These are phyloP conservation scores for Calvatia gigantea DNA, from an alignment of 768 basidiomycete genomes.

Conservation along the genomic window DNA sequence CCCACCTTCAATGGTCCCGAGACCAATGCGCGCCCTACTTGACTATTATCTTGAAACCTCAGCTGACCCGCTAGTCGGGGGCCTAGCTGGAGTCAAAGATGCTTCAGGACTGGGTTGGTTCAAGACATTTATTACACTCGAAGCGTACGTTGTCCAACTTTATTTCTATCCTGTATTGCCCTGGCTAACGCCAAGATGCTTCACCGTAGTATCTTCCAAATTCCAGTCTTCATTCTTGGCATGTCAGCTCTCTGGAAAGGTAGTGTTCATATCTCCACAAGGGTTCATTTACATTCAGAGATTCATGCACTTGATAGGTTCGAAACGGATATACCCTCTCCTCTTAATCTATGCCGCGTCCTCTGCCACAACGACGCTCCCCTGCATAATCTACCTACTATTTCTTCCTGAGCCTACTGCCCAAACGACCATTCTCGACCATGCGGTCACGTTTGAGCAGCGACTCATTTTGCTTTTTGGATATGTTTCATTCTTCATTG, in stretches of 20 bases:
- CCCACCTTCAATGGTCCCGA: constrained; percentile 48
- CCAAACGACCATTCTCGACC: constrained; percentile 20
- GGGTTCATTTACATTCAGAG: too few species aligned
- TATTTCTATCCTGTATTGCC: neutral
- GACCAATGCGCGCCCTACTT: constrained; percentile 38
- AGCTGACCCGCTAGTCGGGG: constrained; percentile 64
- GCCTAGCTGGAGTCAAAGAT: constrained; percentile 40
- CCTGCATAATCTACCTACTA: constrained; percentile 64
- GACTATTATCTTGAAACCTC: constrained; percentile 53
- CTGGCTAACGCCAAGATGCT: neutral
- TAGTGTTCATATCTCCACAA: constrained; percentile 18
- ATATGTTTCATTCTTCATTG: constrained; percentile 73
- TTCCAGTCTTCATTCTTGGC: constrained; percentile 77
- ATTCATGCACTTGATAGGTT: too few species aligned
- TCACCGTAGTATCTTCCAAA: constrained; percentile 54
- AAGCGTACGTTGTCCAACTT: constrained; percentile 42
- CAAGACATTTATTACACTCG: constrained; percentile 58
- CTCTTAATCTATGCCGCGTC: constrained; percentile 75
- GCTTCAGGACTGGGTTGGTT: constrained; percentile 51
- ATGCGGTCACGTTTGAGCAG: constrained; percentile 48
- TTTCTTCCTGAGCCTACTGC: constrained; percentile 36
- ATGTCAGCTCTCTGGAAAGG: constrained; percentile 57
- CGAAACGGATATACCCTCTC: constrained; percentile 52
- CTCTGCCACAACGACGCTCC: constrained; percentile 72
- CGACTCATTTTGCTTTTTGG: constrained; percentile 54